phyloP scores from a whole-genome alignment of 257 asterid genomes.

The Przewalskia tangutica region DNA sequence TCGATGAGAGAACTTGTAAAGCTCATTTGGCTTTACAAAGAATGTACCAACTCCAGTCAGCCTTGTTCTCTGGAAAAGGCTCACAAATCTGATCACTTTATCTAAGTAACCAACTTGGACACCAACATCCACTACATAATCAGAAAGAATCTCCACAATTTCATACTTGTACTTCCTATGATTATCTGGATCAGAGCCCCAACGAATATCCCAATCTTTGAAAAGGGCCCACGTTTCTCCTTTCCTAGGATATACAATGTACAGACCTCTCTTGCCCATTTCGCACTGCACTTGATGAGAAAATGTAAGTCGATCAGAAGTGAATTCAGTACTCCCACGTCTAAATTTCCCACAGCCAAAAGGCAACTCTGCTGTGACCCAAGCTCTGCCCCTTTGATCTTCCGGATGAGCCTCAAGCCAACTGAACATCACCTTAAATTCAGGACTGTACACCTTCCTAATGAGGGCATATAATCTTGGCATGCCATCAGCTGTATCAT shows the following conservation, averaged over 20 bases:
- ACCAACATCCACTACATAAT: conserved; percentile 31
- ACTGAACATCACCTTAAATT: conserved; percentile 32
- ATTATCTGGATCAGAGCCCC: conserved; percentile 34
- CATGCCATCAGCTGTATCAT: conserved; percentile 47
- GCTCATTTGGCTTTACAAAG: conserved; percentile 28
- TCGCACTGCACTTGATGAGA: conserved; percentile 34
- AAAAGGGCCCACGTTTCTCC: conserved; percentile 77
- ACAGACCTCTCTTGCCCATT: conserved; percentile 30
- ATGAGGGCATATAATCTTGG: conserved; percentile 70
- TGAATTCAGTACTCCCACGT: conserved; percentile 17
- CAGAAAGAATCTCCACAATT: conserved; percentile 53
- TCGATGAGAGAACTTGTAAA: conserved; percentile 49
- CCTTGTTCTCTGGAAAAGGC: conserved; percentile 43
- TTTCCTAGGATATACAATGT: conserved; percentile 39
- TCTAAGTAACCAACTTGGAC: conserved; percentile 37
- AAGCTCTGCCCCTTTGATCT: conserved; percentile 14
- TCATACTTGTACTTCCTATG: conserved; percentile 33
- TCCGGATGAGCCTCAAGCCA: conserved; percentile 62
- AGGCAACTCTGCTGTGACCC: conserved; percentile 35
- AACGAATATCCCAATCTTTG: conserved; percentile 48
- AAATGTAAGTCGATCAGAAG: conserved; percentile 17
- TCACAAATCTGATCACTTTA: conserved; percentile 44
- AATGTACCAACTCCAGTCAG: conserved; percentile 4
- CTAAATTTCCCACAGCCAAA: conserved; percentile 53
- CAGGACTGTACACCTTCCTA: conserved; percentile 20